Base-by-base conservation (phyloP, 768 basidiomycete species). In the Calocera cornea region DNA sequence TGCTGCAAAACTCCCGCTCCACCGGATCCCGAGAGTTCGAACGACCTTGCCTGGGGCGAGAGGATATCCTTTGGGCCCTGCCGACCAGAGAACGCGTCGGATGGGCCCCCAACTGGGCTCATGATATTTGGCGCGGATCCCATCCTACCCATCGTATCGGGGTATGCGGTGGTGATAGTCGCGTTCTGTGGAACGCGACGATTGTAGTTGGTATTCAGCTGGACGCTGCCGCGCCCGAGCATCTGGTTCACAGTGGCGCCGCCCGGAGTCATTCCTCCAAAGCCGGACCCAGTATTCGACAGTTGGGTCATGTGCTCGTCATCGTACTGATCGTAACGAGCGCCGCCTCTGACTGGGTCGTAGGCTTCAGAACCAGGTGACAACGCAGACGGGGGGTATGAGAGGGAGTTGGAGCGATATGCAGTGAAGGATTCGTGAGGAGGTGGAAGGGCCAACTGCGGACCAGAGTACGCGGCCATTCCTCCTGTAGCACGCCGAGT, bases 211-310 rank as follows among this genome's bases (percentile, higher is more conserved):
- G 11, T 60, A 33, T 33, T 16, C 11, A 60, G 24, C 54, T 60
- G 54, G 54, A 60, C 54, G 54, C 54, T 60, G 16, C 54, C 54
- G 54, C 54, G 54, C 19, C 54, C 54, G 22, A 60, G 24, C 54
- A 60, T 60, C 22, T 27, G 54, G 31, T 60, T 60, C 14, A 60
- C 54, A 22, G 24, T 29, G 16, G 27, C 10, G 22, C 27, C 54
- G 10, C 54, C 54, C 10, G 54, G 24, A 60, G 54, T 22, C 31
- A 60, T 27, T 16, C 31, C 31, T 29, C 24, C 54, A 19, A 29
- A 60, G 27, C 27, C 54, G 31, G 54, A 2, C 19, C 27, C 24
- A 10, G 54, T 10, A 27, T 60, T 60, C 14, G 54, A 33, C 8
- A 60, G 54, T 19, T 60, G 54, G 31, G 24, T 60, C 31, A 33